Conservation (phyloP, 345 rosid genomes). For the Leavenworthia alabamica region DNA sequence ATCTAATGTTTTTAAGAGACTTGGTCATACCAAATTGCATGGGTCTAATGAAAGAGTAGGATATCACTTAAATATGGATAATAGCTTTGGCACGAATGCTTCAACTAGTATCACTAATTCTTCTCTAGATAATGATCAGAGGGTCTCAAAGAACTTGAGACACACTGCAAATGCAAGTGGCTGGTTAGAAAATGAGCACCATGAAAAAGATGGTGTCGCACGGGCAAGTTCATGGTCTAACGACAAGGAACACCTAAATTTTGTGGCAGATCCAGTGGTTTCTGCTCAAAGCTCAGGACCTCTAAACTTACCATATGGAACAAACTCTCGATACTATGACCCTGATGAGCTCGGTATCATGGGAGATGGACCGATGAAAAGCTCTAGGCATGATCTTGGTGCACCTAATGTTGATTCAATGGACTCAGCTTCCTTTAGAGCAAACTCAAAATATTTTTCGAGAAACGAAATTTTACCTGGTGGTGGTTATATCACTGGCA, state of each 20-base stretch:
- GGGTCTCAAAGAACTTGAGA: slow-evolving; percentile 21
- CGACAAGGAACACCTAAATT: slow-evolving; percentile 6
- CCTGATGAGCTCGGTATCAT: slow-evolving; percentile 13
- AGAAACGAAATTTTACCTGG: slow-evolving; percentile 10
- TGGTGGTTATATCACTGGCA: slow-evolving; percentile 20
- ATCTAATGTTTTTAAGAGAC: slow-evolving; percentile 16
- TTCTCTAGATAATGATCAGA: slow-evolving; percentile 18
- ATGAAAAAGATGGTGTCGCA: slow-evolving; percentile 20
- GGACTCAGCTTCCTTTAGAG: slow-evolving; percentile 7
- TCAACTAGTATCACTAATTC: not conserved
- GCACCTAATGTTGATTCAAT: slow-evolving; percentile 6
- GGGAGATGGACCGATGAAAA: slow-evolving; percentile 21
- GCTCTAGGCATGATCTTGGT: slow-evolving; percentile 27
- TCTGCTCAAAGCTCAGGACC: slow-evolving; percentile 24
- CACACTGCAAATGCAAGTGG: slow-evolving; percentile 18
- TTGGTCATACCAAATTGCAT: slow-evolving; percentile 16
- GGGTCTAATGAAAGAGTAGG: slow-evolving; percentile 22
- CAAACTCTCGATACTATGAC: slow-evolving; percentile 21
- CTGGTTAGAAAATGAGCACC: slow-evolving; percentile 20
- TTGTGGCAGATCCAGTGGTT: slow-evolving; percentile 23
- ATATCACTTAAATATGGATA: slow-evolving; percentile 9
- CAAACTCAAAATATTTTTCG: slow-evolving; percentile 4
- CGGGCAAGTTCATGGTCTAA: slow-evolving; percentile 2
- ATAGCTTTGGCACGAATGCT: slow-evolving; percentile 9
- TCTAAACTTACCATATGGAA: not conserved